Evolutionary conservation across 192 early-diverging fungal species (phyloP).

Genomic region (Spizellomyces sp.): DNA sequence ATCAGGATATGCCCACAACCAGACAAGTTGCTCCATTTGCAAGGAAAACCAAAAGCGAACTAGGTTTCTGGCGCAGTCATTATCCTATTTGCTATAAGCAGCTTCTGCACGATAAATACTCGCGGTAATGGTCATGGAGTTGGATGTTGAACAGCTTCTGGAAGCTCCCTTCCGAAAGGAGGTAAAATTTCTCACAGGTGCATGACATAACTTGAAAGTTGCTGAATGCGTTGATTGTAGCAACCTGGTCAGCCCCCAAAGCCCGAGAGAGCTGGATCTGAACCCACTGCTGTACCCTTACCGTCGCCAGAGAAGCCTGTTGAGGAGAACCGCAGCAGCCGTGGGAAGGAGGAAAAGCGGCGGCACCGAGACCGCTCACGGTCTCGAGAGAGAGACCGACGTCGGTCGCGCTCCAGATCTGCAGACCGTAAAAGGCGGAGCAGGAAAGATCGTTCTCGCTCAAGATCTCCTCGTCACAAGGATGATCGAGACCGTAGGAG

Average conservation of each 20-base stretch:
- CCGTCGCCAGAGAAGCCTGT: neutral
- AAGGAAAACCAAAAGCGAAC: neutral
- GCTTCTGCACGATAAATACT: no score
- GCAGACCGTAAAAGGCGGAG: constrained; percentile 9
- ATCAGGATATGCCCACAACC: neutral
- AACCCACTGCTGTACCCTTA: no score
- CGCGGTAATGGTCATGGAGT: constrained; percentile 31
- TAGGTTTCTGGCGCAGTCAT: no score
- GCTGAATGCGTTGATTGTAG: no score
- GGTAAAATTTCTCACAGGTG: constrained; percentile 13
- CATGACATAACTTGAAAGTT: no score
- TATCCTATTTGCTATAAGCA: no score
- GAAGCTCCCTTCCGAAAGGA: constrained; percentile 50
- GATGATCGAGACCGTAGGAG: constrained; percentile 27
- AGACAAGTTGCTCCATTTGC: neutral
- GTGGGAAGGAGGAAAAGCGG: constrained; percentile 22
- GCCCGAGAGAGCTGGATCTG: no score
- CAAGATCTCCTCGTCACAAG: constrained; percentile 5
- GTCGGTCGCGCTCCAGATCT: constrained; percentile 26
- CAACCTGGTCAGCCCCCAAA: no score
- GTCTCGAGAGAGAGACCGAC: neutral
- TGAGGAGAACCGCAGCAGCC: neutral
- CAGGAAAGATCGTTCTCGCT: constrained; percentile 16
- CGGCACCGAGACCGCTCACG: constrained; percentile 16
- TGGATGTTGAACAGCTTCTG: constrained; percentile 51